Evolutionary conservation across 2,329 filamentous ascomycete species (phyloP).

Genomic region (Cucurbitaria berberidis): DNA sequence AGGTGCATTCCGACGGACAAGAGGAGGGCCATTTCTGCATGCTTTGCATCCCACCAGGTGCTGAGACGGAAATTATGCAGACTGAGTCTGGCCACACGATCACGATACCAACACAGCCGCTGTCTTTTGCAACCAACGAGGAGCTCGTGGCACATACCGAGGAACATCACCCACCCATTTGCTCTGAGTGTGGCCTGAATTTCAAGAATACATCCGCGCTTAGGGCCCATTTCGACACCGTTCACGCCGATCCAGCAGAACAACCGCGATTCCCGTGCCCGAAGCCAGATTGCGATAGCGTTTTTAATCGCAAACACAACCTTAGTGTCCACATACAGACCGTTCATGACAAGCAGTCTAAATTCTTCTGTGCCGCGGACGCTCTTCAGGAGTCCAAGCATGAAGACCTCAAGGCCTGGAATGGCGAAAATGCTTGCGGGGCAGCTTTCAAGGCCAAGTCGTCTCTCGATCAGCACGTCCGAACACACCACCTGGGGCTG

Average conservation of each 20-base stretch:
- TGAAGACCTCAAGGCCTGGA: constrained; percentile 65
- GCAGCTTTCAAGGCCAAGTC: constrained; percentile 77
- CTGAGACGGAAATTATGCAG: constrained; percentile 37
- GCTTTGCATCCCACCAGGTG: constrained; percentile 63
- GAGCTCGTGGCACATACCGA: constrained; percentile 76
- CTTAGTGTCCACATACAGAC: constrained; percentile 78
- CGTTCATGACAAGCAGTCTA: constrained; percentile 74
- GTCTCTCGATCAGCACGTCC: constrained; percentile 82
- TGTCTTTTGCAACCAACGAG: constrained; percentile 70
- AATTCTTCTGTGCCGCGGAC: constrained; percentile 78
- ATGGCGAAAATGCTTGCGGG: constrained; percentile 72
- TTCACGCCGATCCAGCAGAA: constrained; percentile 59
- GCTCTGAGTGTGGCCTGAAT: constrained; percentile 73
- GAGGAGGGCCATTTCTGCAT: constrained; percentile 72
- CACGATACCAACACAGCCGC: constrained; percentile 22
- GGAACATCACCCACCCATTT: constrained; percentile 73
- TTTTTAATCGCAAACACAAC: constrained; percentile 84
- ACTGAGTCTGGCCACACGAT: constrained; percentile 20
- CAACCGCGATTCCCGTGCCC: constrained; percentile 68
- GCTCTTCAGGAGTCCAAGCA: constrained; percentile 64
- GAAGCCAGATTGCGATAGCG: constrained; percentile 71
- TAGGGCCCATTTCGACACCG: constrained; percentile 73
- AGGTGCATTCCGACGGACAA: constrained; percentile 68
- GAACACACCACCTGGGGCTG: constrained; percentile 78
- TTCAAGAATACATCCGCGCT: constrained; percentile 64